A percentile compares a stretch with the other conserved stretches of the same genome.
phyloP scores from a whole-genome alignment of 306 rosid species.

The Lathyrus sativus region DNA sequence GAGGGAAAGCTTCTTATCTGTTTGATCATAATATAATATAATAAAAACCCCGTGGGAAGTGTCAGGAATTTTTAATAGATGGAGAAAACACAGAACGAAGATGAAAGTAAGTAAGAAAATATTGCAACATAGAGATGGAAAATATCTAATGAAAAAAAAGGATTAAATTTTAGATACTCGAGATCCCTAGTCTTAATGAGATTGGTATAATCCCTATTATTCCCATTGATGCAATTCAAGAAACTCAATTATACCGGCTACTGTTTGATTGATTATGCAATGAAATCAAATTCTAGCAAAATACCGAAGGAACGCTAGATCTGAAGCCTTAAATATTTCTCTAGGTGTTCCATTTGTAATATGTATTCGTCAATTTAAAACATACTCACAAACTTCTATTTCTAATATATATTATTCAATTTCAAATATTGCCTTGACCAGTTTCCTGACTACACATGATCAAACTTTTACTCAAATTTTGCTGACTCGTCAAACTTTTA shows the following conservation, averaged over 20 bases:
- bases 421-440: conserved; percentile 6
- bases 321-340: conserved; percentile 11
- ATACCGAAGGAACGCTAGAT: neutral
- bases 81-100: conserved; percentile 7
- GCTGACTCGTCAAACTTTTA: conserved; percentile 20
- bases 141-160: neutral
- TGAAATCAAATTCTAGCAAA: conserved; percentile 28
- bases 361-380: conserved; percentile 14
- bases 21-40: conserved; percentile 28
- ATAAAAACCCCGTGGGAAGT: conserved; percentile 24
- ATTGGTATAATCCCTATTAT: conserved; percentile 19
- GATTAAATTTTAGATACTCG: conserved; percentile 5
- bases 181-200: conserved; percentile 1
- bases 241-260: conserved; percentile 12
- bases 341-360: neutral
- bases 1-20: conserved; percentile 96
- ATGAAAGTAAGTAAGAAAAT: conserved; percentile 22
- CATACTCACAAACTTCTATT: neutral
- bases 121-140: conserved; percentile 20
- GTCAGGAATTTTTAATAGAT: conserved; percentile 18
- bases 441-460: conserved; percentile 5
- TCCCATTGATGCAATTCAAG: conserved; percentile 1
- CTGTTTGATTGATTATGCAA: neutral
- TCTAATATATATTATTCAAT: neutral
- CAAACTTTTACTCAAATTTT: neutral